Evolutionary conservation across 2,329 filamentous ascomycete genomes (phyloP).

Genomic region (Fusarium luffae): DNA sequence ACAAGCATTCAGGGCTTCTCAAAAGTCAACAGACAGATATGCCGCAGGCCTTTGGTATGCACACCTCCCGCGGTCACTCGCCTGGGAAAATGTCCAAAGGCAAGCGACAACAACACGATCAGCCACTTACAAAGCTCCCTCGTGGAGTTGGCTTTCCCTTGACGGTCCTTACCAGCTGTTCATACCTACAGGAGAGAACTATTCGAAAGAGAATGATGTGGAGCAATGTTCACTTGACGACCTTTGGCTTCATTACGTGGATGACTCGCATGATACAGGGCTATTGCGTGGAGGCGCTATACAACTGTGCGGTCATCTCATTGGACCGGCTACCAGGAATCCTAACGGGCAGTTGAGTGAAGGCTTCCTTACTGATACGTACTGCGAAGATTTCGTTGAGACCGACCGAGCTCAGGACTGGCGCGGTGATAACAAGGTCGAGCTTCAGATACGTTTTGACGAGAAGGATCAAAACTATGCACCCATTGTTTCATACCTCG

Average conservation of each 20-base stretch:
- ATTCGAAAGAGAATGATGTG: too few species aligned
- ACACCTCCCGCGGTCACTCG: accelerated
- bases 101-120: not conserved
- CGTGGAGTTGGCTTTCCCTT: not conserved
- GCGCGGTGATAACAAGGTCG: too few species aligned
- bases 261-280: not conserved
- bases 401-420: not conserved
- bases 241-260: not conserved
- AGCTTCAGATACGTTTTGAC: too few species aligned
- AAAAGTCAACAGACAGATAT: not conserved
- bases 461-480: too few species aligned
- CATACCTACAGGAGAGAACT: too few species aligned
- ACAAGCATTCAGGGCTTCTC: not conserved
- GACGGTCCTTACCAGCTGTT: not conserved
- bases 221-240: not conserved
- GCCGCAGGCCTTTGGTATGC: not conserved
- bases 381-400: not conserved
- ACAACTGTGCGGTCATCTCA: not conserved
- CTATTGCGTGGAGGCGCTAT: not conserved
- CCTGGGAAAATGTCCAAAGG: not conserved
- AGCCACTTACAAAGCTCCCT: not conserved
- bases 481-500: too few species aligned
- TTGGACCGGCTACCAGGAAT: not conserved
- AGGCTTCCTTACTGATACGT: not conserved
- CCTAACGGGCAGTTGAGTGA: too few species aligned